Evolutionary conservation across 768 basidiomycete species (phyloP).

Genomic region (Leucogyrophana mollusca): DNA sequence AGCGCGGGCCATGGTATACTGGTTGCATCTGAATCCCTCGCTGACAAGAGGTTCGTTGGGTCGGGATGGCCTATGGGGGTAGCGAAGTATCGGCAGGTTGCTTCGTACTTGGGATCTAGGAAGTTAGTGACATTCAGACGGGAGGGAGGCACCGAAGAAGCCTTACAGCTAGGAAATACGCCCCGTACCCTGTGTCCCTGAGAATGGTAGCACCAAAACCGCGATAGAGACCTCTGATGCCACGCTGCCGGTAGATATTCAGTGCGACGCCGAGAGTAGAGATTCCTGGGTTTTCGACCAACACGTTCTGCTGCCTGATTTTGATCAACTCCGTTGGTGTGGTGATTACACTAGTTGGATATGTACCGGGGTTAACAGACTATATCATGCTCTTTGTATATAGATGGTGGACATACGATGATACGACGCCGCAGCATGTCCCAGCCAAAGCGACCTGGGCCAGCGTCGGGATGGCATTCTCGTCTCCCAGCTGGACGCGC

Average conservation of each 20-base stretch:
- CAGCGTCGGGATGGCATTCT: conserved; percentile 56
- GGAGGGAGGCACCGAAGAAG: conserved; percentile 3
- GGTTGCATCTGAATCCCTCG: conserved; percentile 29
- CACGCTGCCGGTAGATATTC: conserved; percentile 53
- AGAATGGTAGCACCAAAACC: conserved; percentile 73
- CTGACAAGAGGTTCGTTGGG: conserved; percentile 35
- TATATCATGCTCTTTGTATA: conserved; percentile 1
- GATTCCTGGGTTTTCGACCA: conserved; percentile 31
- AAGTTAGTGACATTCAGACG: conserved; percentile 4
- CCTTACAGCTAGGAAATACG: conserved; percentile 79
- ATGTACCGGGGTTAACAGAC: neutral
- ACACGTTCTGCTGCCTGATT: conserved; percentile 71
- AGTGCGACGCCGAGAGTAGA: conserved; percentile 54
- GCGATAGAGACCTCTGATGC: conserved; percentile 70
- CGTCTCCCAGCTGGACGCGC: conserved; percentile 54
- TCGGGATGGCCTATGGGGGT: conserved; percentile 16
- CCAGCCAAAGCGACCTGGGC: conserved; percentile 77
- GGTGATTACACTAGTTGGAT: conserved; percentile 56
- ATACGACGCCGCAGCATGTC: conserved; percentile 73
- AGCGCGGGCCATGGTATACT: conserved; percentile 53
- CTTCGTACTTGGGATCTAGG: conserved; percentile 55
- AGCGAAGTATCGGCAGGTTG: conserved; percentile 50
- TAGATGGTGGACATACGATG: conserved; percentile 56
- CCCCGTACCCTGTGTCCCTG: conserved; percentile 80
- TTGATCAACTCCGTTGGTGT: conserved; percentile 88